A percentile compares a stretch with the other conserved stretches of the same genome.
Conservation (phyloP, 805 yeast genomes). For the Cyberlindnera mycetangii region DNA sequence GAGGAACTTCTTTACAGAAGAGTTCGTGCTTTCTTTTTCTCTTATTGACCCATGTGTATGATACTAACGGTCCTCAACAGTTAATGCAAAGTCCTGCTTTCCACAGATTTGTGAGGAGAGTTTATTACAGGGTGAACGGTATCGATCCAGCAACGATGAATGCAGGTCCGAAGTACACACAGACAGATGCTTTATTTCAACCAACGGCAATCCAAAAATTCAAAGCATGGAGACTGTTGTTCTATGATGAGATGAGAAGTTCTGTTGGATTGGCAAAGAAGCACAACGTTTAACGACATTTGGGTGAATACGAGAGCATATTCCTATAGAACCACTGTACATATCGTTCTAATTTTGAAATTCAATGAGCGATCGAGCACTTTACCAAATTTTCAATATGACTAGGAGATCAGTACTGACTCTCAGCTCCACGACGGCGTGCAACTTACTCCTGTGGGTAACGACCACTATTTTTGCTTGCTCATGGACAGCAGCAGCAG, state of each 20-base stretch:
- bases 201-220: conserved; percentile 56
- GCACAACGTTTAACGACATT: conserved; percentile 12
- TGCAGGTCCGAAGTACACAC: conserved; percentile 34
- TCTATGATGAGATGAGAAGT: conserved; percentile 58
- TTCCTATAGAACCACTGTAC: too few species aligned
- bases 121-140: conserved; percentile 64
- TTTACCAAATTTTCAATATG: too few species aligned
- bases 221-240: conserved; percentile 58
- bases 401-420: too few species aligned
- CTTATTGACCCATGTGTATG: neutral
- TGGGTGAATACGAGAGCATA: neutral
- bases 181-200: conserved; percentile 20
- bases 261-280: conserved; percentile 44
- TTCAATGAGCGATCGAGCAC: conserved; percentile 18
- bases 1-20: conserved; percentile 44
- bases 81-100: conserved; percentile 58
- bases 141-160: conserved; percentile 34
- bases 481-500: conserved; percentile 32
- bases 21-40: conserved; percentile 8
- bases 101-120: conserved; percentile 56
- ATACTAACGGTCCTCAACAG: conserved; percentile 13
- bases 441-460: conserved; percentile 29
- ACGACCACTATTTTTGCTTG: conserved; percentile 39
- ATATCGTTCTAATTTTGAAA: conserved; percentile 21
- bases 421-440: conserved; percentile 29